Conservation (phyloP, 257 asterid species). For the Solanum infundibuliforme region DNA sequence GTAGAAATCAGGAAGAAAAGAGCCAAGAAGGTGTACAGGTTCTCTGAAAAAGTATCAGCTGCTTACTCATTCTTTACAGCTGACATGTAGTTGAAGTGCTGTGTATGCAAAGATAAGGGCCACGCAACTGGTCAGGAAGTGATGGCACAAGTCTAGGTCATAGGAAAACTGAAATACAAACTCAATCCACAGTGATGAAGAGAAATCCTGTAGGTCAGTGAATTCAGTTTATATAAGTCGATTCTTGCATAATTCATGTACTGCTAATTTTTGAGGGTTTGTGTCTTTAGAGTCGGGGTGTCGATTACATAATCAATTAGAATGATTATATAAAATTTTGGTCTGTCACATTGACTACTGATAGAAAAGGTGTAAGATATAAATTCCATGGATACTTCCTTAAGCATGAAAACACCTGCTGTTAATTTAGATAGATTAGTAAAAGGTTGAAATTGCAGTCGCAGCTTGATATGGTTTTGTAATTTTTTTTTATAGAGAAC, state of each 20-base stretch:
- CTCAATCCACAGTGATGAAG: not conserved
- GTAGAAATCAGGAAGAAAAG: constrained; percentile 19
- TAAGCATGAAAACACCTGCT: not conserved
- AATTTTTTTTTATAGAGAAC: not conserved
- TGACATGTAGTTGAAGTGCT: not conserved
- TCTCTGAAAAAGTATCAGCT: not conserved
- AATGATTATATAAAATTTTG: not conserved
- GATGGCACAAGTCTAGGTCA: not conserved
- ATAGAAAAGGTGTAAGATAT: not conserved
- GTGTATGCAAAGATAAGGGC: not conserved
- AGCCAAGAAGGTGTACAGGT: constrained; percentile 26
- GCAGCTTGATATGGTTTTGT: not conserved
- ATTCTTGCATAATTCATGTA: not conserved
- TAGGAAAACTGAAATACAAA: not conserved
- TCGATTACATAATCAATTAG: not conserved
- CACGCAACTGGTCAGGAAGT: not conserved
- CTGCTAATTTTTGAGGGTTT: not conserved
- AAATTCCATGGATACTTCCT: not conserved
- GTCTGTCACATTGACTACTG: not conserved
- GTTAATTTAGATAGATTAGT: not conserved
- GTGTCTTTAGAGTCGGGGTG: not conserved
- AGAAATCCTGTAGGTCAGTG: not conserved
- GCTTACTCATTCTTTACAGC: not conserved
- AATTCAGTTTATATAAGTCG: not conserved
- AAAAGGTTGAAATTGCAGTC: not conserved